Evolutionary conservation across 1,284 basidiomycete genomes (phyloP), one percentile per base, ranked within the genome.

Genomic region (Mycena citricolor): DNA sequence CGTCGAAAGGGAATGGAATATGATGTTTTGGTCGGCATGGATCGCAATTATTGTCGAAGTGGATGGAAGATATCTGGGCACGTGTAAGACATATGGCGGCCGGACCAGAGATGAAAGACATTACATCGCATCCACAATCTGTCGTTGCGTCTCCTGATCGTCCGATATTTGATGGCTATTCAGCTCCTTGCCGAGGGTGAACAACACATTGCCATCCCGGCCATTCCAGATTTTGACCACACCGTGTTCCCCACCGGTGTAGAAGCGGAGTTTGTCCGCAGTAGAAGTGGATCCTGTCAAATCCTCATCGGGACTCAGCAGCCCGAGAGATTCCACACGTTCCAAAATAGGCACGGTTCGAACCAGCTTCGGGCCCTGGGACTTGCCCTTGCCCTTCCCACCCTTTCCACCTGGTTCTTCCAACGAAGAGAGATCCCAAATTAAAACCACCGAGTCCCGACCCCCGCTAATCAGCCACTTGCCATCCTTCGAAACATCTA

Each of bases 11-110:
- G 86, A 90, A 64, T 92, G 83, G 65, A 93, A 91, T 35, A 94
- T 78, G 54, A 99, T 90, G 57, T 97, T 98, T 69, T 98, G 95
- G 64, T 99, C 95, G 21, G 91, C 93, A 61, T 97, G 94, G 7
- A 95, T 74, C n/a, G 92, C 90, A 16, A 94, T 74, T n/a, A 97
- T 66, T 2, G 78, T 77, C 4, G 81, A 79, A 10, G 68, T 71
- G 1, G 76, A 62, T 1, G 81, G 75, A 34, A 87, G 67, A 63
- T 90, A 87, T 44, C 91, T 94, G 56, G 14, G 42, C 32, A 32
- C 51, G 36, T 20, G 51, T 63, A 33, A 32, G 31, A 21, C 41
- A 35, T 31, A 26, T 51, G 52, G 39, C 55, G 33, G 21, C 29
- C 29, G 47, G 44, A 47, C 54, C 56, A 30, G 13, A 24, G 5